phyloP scores from a whole-genome alignment of 1,139 yeast species.

The Zhuliangozyma blackwelliae region DNA sequence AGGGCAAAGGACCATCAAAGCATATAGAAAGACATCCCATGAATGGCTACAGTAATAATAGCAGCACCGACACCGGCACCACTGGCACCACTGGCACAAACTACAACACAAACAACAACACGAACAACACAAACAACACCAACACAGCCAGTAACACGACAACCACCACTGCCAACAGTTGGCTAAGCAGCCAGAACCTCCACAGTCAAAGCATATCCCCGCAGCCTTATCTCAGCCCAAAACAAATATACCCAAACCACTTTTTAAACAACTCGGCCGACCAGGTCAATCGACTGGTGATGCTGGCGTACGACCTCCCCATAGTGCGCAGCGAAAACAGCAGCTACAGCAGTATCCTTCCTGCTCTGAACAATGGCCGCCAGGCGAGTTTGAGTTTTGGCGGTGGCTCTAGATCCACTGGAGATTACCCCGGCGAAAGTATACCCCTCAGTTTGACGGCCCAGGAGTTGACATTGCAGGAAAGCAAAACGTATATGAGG shows the following conservation, averaged over 20 bases:
- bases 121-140: no score
- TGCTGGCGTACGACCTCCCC: background rate
- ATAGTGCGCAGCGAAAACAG: slow-evolving; percentile 8
- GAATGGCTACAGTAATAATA: no score
- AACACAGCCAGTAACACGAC: no score
- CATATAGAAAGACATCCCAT: no score
- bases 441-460: slow-evolving; percentile 62
- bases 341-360: slow-evolving; percentile 6
- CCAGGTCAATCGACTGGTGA: slow-evolving; percentile 5
- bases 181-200: slow-evolving; percentile 3
- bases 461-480: slow-evolving; percentile 58
- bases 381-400: background rate
- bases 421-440: no score
- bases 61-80: no score
- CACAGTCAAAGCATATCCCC: slow-evolving; percentile 4
- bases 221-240: slow-evolving; percentile 5
- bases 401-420: no score
- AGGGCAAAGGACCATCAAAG: no score
- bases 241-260: slow-evolving; percentile 10
- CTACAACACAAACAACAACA: background rate
- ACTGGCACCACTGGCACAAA: no score
- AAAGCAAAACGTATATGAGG: slow-evolving; percentile 66
- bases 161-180: slow-evolving; percentile 1
- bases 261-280: slow-evolving; percentile 13
- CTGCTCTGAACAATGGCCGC: slow-evolving; percentile 3